Percentiles rank a stretch among this genome's conserved stretches.
phyloP scores from a whole-genome alignment of 495 filamentous ascomycete species.

The Hyaloscypha hepaticicola region DNA sequence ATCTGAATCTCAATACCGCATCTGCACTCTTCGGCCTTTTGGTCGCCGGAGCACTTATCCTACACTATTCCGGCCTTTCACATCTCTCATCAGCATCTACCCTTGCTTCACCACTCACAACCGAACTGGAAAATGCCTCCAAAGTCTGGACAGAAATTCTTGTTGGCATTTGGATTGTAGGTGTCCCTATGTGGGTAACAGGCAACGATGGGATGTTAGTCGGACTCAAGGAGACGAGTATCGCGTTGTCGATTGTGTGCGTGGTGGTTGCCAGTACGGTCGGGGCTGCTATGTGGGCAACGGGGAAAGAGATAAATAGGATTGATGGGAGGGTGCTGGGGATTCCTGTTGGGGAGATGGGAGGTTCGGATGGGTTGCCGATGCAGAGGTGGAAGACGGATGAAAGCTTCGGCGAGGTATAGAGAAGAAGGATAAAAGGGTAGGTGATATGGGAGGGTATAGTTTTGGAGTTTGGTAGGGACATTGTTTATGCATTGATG shows the following conservation, averaged over 20 bases:
- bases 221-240: constrained; percentile 18
- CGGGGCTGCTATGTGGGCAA: constrained; percentile 11
- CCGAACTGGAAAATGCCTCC: neutral
- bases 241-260: constrained; percentile 20
- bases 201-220: neutral
- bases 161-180: constrained; percentile 21
- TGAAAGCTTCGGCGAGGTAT: constrained; percentile 15
- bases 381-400: constrained; percentile 15
- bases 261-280: constrained; percentile 19
- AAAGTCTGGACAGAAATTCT: constrained; percentile 11
- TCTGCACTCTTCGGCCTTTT: constrained; percentile 20
- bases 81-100: constrained; percentile 1
- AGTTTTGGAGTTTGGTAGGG: neutral
- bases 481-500: neutral
- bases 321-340: constrained; percentile 20
- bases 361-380: neutral
- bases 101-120: neutral
- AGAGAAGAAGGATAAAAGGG: neutral
- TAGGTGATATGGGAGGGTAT: neutral
- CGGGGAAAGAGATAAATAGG: neutral
- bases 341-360: neutral
- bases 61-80: constrained; percentile 3
- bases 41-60: constrained; percentile 12
- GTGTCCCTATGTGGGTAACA: constrained; percentile 14
- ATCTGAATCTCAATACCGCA: constrained; percentile 8